phyloP scores from a whole-genome alignment of 108 stramenopile genomes.

The Chaetoceros muelleri region DNA sequence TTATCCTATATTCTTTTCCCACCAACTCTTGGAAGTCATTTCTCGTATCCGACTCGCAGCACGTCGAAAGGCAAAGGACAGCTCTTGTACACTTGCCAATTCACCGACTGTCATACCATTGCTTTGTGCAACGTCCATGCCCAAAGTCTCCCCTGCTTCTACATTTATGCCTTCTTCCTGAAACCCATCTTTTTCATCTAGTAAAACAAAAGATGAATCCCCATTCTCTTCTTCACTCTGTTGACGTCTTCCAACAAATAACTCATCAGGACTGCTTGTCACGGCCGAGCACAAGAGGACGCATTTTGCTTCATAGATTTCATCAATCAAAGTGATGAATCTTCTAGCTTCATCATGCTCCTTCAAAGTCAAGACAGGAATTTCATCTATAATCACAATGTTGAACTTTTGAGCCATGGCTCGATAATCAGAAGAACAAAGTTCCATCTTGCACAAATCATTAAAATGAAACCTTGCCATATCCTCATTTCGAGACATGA shows the following conservation, averaged over 20 bases:
- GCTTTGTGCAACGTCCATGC: conserved; percentile 40
- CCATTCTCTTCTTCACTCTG: conserved; percentile 10
- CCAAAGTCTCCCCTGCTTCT: conserved; percentile 18
- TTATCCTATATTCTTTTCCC: conserved; percentile 29
- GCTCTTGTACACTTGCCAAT: conserved; percentile 75
- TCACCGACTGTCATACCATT: conserved; percentile 42
- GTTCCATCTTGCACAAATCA: conserved; percentile 80
- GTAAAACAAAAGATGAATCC: background rate
- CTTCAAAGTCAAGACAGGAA: conserved; percentile 68
- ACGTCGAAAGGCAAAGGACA: conserved; percentile 73
- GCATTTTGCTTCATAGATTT: conserved; percentile 87
- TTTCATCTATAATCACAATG: conserved; percentile 63
- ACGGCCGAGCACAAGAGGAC: conserved; percentile 46
- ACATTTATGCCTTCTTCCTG: conserved; percentile 4
- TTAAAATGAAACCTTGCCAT: conserved; percentile 70
- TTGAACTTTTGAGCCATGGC: conserved; percentile 81
- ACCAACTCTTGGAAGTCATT: conserved; percentile 75
- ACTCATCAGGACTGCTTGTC: conserved; percentile 22
- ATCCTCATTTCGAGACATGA: conserved; percentile 16
- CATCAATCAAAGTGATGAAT: conserved; percentile 96
- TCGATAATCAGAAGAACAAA: conserved; percentile 88
- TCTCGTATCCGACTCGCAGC: conserved; percentile 77
- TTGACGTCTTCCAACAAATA: conserved; percentile 27
- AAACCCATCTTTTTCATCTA: background rate
- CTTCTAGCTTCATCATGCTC: conserved; percentile 79